phyloP scores from a whole-genome alignment of 2,329 filamentous ascomycete species.

The Ophiostoma piceae region DNA sequence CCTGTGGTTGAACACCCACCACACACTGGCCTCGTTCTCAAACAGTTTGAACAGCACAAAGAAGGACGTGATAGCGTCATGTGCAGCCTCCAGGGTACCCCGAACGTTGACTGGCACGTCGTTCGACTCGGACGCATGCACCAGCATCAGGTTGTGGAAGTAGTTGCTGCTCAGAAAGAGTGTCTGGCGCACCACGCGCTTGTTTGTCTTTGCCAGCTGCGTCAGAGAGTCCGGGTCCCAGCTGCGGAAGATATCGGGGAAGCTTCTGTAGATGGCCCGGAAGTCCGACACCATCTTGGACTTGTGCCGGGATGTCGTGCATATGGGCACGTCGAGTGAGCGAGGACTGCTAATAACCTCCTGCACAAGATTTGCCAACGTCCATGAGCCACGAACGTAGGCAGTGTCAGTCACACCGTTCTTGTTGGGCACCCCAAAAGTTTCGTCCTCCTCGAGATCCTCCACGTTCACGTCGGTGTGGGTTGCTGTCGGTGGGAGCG shows the following conservation, averaged over 20 bases:
- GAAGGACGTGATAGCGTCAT: conserved; percentile 68
- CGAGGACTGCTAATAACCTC: conserved; percentile 70
- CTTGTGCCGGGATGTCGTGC: conserved; percentile 62
- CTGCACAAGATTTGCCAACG: conserved; percentile 71
- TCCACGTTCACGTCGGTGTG: conserved; percentile 76
- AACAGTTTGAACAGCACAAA: conserved; percentile 67
- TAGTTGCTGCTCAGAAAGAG: conserved; percentile 77
- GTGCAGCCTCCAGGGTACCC: conserved; percentile 67
- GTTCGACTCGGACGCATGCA: conserved; percentile 64
- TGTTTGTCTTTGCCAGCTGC: conserved; percentile 53
- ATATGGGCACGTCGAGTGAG: conserved; percentile 68
- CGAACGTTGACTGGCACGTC: conserved; percentile 61
- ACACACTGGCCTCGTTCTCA: conserved; percentile 66
- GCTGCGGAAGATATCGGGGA: conserved; percentile 64
- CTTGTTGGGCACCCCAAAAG: conserved; percentile 41
- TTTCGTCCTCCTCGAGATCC: conserved; percentile 51
- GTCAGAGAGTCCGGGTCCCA: conserved; percentile 59
- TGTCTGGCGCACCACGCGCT: conserved; percentile 66
- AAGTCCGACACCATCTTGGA: conserved; percentile 65
- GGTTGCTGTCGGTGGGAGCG: conserved; percentile 69
- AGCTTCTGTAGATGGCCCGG: conserved; percentile 64
- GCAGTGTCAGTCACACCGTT: conserved; percentile 61
- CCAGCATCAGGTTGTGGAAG: conserved; percentile 75
- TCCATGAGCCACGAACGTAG: conserved; percentile 74
- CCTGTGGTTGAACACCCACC: conserved; percentile 80